These are phyloP conservation scores for Nitzschia sp. DNA, from an alignment of 108 stramenopile species.

Conservation along the genomic window DNA sequence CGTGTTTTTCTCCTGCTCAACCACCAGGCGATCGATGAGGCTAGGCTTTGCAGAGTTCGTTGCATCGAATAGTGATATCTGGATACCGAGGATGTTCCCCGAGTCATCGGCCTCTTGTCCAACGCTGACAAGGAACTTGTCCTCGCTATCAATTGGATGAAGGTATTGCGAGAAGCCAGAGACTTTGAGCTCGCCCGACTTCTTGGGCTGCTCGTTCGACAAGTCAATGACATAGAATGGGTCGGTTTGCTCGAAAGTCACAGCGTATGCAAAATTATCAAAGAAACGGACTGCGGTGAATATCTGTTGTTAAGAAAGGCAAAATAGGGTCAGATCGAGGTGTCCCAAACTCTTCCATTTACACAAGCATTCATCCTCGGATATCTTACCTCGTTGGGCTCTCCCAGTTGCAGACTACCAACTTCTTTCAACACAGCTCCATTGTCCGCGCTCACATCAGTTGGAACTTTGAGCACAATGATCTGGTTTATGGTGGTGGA, in stretches of 20 bases:
- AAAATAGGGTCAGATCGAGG: neutral
- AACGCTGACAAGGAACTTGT: constrained; percentile 41
- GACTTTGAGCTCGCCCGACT: constrained; percentile 46
- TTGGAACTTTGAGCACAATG: constrained; percentile 26
- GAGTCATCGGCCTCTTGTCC: constrained; percentile 51
- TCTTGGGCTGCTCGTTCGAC: constrained; percentile 17
- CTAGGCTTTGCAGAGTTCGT: constrained; percentile 23
- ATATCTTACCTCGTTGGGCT: constrained; percentile 36
- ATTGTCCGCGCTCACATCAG: neutral
- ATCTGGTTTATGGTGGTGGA: constrained; percentile 33
- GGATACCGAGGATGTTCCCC: constrained; percentile 38
- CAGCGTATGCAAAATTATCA: constrained; percentile 49
- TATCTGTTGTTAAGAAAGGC: neutral
- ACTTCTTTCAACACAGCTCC: constrained; percentile 15
- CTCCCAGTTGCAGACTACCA: constrained; percentile 35
- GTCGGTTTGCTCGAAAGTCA: constrained; percentile 55
- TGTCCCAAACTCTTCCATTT: neutral
- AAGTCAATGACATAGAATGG: constrained; percentile 55
- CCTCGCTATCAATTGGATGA: constrained; percentile 45
- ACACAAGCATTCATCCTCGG: neutral
- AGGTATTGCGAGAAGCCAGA: constrained; percentile 59
- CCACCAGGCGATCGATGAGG: constrained; percentile 25
- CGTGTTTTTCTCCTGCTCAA: constrained; percentile 26
- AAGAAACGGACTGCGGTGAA: constrained; percentile 57
- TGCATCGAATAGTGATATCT: constrained; percentile 52